Conservation (phyloP, 2,329 filamentous ascomycete genomes). For the Lachnellula subtilissima region DNA sequence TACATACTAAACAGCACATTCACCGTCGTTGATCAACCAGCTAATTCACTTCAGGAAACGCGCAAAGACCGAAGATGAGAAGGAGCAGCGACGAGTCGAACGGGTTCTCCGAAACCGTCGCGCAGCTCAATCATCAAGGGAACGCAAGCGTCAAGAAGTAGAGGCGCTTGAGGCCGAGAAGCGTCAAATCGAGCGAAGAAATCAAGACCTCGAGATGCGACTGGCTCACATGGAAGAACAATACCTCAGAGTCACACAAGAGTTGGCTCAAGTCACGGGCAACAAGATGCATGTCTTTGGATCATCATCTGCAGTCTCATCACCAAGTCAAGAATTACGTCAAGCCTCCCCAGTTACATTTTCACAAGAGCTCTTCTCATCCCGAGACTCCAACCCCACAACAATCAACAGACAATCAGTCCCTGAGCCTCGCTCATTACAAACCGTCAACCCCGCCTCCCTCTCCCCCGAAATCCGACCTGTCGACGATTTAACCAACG, state of each 20-base stretch:
- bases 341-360: conserved; percentile 45
- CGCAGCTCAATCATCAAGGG: conserved; percentile 91
- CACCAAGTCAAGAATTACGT: conserved; percentile 37
- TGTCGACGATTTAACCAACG: conserved; percentile 40
- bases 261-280: conserved; percentile 25
- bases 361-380: conserved; percentile 54
- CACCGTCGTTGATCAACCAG: conserved; percentile 3
- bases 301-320: conserved; percentile 39
- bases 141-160: conserved; percentile 61
- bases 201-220: conserved; percentile 63
- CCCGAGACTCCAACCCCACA: conserved; percentile 31
- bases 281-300: conserved; percentile 34
- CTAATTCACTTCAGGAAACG: conserved; percentile 63
- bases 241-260: conserved; percentile 24
- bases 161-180: conserved; percentile 72
- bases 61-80: conserved; percentile 97
- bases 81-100: conserved; percentile 96
- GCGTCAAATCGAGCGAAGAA: conserved; percentile 62
- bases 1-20: conserved; percentile 36
- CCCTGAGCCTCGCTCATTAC: conserved; percentile 31
- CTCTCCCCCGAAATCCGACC: conserved; percentile 54
- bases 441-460: conserved; percentile 58
- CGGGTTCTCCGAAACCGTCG: conserved; percentile 94
- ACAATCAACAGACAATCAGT: conserved; percentile 21
- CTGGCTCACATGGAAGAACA: conserved; percentile 37